Conservation (phyloP, 2,329 filamentous ascomycete species). For the Samsoniella hepiali region DNA sequence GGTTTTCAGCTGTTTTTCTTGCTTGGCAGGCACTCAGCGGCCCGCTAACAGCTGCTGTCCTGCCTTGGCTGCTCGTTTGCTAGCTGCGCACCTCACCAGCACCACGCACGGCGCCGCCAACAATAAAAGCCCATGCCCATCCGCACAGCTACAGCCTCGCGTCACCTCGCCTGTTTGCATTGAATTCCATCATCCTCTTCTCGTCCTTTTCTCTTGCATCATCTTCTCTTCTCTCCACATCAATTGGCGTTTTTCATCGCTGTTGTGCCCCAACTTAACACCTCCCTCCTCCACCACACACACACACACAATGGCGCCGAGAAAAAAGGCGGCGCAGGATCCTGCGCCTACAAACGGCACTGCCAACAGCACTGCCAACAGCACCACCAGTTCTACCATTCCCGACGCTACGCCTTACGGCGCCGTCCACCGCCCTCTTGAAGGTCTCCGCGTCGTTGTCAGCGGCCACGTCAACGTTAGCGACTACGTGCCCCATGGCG, state of each 20-base stretch:
- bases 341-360: slow-evolving; percentile 20
- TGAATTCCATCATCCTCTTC: neutral
- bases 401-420: slow-evolving; percentile 11
- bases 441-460: slow-evolving; percentile 51
- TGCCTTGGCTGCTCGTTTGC: neutral
- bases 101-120: neutral
- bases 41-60: neutral
- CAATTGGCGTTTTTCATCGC: neutral
- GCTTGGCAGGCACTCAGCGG: too few species aligned
- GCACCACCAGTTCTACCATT: neutral
- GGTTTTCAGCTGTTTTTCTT: neutral
- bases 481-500: slow-evolving; percentile 41
- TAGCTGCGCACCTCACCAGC: neutral
- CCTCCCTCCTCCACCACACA: neutral
- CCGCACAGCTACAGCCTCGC: slow-evolving; percentile 11
- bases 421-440: slow-evolving; percentile 35
- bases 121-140: slow-evolving; percentile 9
- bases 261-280: neutral
- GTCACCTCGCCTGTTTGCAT: neutral
- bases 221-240: too few species aligned
- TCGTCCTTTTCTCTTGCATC: too few species aligned
- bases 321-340: slow-evolving; percentile 15
- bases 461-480: slow-evolving; percentile 57
- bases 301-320: slow-evolving; percentile 6
- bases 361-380: neutral